Evolutionary conservation across 106 monocot genomes (phyloP), one percentile per base, ranked within the genome.

Genomic region (Dendrobium huoshanense): DNA sequence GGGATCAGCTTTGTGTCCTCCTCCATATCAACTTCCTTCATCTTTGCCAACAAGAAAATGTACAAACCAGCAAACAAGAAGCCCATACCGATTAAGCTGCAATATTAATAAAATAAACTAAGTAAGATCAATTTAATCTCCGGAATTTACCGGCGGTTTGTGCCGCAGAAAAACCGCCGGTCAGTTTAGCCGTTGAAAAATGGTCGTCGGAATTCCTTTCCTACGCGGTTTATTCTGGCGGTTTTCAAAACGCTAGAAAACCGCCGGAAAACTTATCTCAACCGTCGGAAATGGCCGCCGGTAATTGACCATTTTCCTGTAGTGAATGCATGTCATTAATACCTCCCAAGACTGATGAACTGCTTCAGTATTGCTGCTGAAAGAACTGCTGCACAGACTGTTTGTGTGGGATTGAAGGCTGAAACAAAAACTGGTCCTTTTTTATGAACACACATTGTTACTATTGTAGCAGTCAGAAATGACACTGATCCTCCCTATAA

Each of bases 371-470:
- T 33, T 0, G 80, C 3, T 5, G 88, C 87, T 0, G 93, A 87
- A 8, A 90, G 81, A 54, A 90, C 48, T 0, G 85, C 72, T 41
- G 87, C 65, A 56, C 56, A 81, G 25, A 93, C 80, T 1, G 93
- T 90, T 49, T 85, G 80, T 7, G 88, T 61, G 9, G 92, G 92
- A 37, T 72, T 74, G 72, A 90, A 88, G 75, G 90, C 82, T 7
- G 87, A 80, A 43, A 89, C 87, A 24, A 89, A 68, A 7, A 92
- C 87, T 0, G 91, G 91, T 17, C 91, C 91, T 41, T 80, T 87
- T 73, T 82, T 89, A n/a, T 77, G 75, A 24, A 92, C 58, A 61
- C 81, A 84, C 91, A 87, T 87, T 55, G 73, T 72, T 29, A 83
- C 79, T 77, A 87, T 83, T 42, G 70, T 70, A 0, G 81, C 16